Evolutionary conservation across 2,329 filamentous ascomycete species (phyloP), one percentile per base, ranked within the genome.

Genomic region (Botrytis aclada): DNA sequence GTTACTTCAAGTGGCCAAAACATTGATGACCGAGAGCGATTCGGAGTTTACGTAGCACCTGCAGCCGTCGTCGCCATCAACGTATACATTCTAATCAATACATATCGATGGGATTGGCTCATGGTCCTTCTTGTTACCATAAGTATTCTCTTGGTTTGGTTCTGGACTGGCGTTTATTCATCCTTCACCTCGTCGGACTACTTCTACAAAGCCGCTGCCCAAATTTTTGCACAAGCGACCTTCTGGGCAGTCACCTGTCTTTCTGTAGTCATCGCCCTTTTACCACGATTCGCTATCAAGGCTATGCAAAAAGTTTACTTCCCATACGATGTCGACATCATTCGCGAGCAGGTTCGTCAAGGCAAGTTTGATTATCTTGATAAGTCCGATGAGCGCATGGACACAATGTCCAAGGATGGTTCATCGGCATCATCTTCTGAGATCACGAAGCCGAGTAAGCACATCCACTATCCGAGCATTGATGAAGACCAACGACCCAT

Each of bases 51-150:
- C 81, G 89, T 98, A 78, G 94, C 91, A 4, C 93, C 93, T 73
- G 92, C 93, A 22, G 90, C 93, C 10, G 91, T 99, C 73, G 84
- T 97, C 77, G 91, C 93, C 58, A 97, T 97, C 85, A 99, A 99
- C 82, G 85, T 91, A 74, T 99, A 98, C 84, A 93, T 99, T 77
- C 85, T 99, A 76, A 90, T 98, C 84, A 99, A 99, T 83, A 97
- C 93, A 0, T 98, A 97, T 82, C 90, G 95, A 74, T 99, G 96
- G 96, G 96, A 99, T 82, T 99, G 95, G 95, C 86, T 99, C 79
- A 97, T 97, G 83, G 83, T 95, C 34, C 85, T 97, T 74, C 91
- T 98, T 75, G 92, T 97, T 69, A 83, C 84, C 37, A 88, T 98
- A 82, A 97, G 94, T 83, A 92, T 92, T 75, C 82, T 98, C 43